These are phyloP conservation scores for Aspergillus sp. DNA, from an alignment of 2,329 filamentous ascomycete genomes.

Conservation along the genomic window DNA sequence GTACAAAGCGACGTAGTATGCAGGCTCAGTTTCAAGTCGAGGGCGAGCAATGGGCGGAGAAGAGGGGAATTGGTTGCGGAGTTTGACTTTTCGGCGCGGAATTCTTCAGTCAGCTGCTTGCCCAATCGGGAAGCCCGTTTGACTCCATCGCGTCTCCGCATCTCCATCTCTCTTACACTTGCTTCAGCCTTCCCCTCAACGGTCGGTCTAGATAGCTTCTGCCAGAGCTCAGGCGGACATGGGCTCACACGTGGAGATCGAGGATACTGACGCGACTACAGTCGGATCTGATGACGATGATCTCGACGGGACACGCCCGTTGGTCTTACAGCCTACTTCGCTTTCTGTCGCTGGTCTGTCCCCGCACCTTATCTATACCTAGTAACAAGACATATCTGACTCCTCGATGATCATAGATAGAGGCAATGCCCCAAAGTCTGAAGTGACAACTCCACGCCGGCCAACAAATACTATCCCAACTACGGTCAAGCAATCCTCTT, in stretches of 20 bases:
- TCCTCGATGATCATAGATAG: slow-evolving; percentile 6
- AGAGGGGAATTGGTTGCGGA: slow-evolving; percentile 9
- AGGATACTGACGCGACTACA: slow-evolving; percentile 28
- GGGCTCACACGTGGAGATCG: slow-evolving; percentile 28
- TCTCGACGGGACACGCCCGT: slow-evolving; percentile 42
- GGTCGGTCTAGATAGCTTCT: not conserved
- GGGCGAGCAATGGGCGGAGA: not conserved
- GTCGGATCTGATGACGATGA: slow-evolving; percentile 45
- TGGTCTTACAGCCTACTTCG: slow-evolving; percentile 12
- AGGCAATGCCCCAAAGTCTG: not conserved
- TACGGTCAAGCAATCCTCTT: slow-evolving; percentile 9
- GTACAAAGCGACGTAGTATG: not conserved
- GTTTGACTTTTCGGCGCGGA: slow-evolving; percentile 17
- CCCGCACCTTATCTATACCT: not conserved
- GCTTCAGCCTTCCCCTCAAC: not conserved
- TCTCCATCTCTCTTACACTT: slow-evolving; percentile 2
- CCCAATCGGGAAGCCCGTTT: slow-evolving; percentile 21
- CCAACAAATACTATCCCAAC: not conserved
- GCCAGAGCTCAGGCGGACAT: slow-evolving; percentile 23
- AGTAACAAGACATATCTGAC: slow-evolving; percentile 22
- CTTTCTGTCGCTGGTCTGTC: slow-evolving; percentile 14
- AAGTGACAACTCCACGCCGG: not conserved
- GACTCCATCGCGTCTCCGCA: slow-evolving; percentile 24
- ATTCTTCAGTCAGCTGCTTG: slow-evolving; percentile 24
- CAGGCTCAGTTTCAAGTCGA: not conserved